phyloP scores from a whole-genome alignment of 148 eudicot genomes.

The Rheum nobile region DNA sequence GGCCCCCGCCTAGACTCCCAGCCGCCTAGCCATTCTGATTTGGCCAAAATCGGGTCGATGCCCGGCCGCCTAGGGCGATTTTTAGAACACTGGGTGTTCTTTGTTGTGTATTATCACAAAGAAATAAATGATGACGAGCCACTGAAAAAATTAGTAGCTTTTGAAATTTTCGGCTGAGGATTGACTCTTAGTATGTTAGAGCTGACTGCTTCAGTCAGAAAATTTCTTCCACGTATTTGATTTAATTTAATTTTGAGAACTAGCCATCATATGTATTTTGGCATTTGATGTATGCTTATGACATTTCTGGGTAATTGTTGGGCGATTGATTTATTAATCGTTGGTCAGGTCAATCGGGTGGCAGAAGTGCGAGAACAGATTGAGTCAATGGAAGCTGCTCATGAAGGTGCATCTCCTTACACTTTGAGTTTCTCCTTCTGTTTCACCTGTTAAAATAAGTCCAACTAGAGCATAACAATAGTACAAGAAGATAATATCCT shows the following conservation, averaged over 20 bases:
- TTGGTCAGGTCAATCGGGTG: slow-evolving; percentile 51
- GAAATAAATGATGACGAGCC: not conserved
- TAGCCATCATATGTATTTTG: not conserved
- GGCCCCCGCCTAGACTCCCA: too few species aligned
- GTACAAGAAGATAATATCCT: too few species aligned
- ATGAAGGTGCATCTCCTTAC: slow-evolving; percentile 49
- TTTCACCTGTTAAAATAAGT: not conserved
- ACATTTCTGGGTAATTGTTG: not conserved
- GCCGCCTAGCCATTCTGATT: too few species aligned
- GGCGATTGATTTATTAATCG: not conserved
- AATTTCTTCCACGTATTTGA: not conserved
- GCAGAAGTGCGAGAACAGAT: slow-evolving; percentile 63
- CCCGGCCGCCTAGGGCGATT: too few species aligned
- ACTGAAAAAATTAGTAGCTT: not conserved
- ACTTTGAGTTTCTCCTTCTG: not conserved
- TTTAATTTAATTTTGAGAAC: not conserved
- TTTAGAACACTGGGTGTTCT: too few species aligned
- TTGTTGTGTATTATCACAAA: not conserved
- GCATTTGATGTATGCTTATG: not conserved
- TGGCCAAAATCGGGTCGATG: too few species aligned
- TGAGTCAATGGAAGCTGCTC: slow-evolving; percentile 54
- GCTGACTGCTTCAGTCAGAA: not conserved
- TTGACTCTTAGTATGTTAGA: not conserved
- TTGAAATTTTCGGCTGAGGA: not conserved
- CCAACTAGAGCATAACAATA: too few species aligned